Base-by-base conservation (phyloP, 768 basidiomycete species). In the Rhodotorula toruloides region DNA sequence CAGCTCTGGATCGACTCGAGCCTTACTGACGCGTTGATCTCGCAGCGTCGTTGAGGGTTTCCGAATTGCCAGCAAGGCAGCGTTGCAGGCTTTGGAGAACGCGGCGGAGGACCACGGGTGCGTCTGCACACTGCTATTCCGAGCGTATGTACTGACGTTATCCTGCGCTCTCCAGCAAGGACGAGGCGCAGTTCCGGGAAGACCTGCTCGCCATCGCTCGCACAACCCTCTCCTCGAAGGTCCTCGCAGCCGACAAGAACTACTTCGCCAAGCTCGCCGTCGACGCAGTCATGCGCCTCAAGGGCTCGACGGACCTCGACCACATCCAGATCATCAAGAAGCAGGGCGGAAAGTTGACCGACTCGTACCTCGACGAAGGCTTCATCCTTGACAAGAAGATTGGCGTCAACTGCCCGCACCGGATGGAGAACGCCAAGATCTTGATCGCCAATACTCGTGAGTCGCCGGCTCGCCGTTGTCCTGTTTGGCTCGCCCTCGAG, bases 311-410 rank as follows among this genome's bases (percentile, higher is more conserved):
- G 56, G 88, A 98, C 79, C 82, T 99, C 40, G 94, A 99, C 72
- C 92, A 97, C 77, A 97, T 99, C 71, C 94, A 99, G 79, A 87
- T 98, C 77, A 99, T 98, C 81, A 99, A 99, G 84, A 97, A 97
- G 79, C 90, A 90, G n/a, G 94, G 94, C 63, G 94, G 94, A 56
- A 99, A 97, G 81, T 83, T 99, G 74, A 94, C 91, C 1, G 94
- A 98, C 75, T 94, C 91, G 11, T 99, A 98, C 81, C 85, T 99
- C 40, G 93, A 96, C 75, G 96, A 98, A 81, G 94, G 93, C 32
- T 99, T 98, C 81, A 98, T 99, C 74, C 85, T 99, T 34, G 92
- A 98, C 79, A 99, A 99, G 81, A 83, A 84, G 14, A 94, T 98
- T 61, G 89, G 89, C 16, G 87, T 88, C 29, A 94, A 94, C 80